Base-by-base conservation (phyloP, 192 early-diverging fungal genomes). In the Ambispora gerdemannii region DNA sequence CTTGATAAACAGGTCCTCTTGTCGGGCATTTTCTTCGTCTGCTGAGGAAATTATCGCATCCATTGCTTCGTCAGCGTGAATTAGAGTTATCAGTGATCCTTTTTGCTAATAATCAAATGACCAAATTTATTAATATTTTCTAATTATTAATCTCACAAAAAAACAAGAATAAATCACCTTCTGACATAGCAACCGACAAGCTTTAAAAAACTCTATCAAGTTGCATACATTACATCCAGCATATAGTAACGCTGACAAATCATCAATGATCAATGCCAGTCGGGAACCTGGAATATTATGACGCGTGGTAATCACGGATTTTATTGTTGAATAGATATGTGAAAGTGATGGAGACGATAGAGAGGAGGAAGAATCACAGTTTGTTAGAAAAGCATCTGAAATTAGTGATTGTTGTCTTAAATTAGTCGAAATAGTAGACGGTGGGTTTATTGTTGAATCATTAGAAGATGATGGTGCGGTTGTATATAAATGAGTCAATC, bases 41-140 rank as follows among this genome's bases (percentile, higher is more conserved):
- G 50, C 43, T 20, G 8, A 0, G 4, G 28, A 30, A 32, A n/a
- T 50, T 27, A 7, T n/a, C 43, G 61, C 1, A 36, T 75, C 33
- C 22, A 80, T 53, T 36, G 77, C 76, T 60, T 77, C 81, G 56
- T 86, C 85, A 0, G 82, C 78, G 36, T 86, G 85, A n/a, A 81
- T 73, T 20, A 86, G 33, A 1, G 76, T 79, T n/a, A 86, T 68
- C 19, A 86, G 47, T 28, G 79, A 78, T 17, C 85, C 85, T 7
- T 83, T 73, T 50, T 72, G 51, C 80, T 80, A 58, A 20, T 15
- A 67, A 31, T 38, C 3, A 62, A 11, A 24, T 50, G 15, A 49
- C 20, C 63, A 6, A n/a, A n/a, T n/a, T n/a, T n/a, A n/a, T n/a
- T n/a, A n/a, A n/a, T n/a, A n/a, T n/a, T n/a, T n/a, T n/a, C n/a